phyloP scores from a whole-genome alignment of 2,329 filamentous ascomycete genomes.

The Claviceps sp. region DNA sequence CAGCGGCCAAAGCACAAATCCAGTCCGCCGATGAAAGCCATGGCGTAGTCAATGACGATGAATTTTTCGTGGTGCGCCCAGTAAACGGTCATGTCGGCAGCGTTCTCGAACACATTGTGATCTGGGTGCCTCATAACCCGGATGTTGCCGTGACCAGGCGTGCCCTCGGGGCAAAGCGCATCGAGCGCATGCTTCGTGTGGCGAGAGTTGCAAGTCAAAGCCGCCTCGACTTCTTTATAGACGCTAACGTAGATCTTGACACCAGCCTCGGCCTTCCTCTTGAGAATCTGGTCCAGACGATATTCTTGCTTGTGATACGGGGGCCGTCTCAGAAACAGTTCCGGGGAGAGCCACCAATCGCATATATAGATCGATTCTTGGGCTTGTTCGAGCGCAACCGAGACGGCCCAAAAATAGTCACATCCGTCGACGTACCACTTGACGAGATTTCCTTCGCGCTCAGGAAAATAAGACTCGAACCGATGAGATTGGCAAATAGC shows the following conservation, averaged over 20 bases:
- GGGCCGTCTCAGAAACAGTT: conserved; percentile 74
- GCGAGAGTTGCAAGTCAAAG: conserved; percentile 78
- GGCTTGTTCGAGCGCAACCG: conserved; percentile 75
- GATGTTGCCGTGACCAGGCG: conserved; percentile 78
- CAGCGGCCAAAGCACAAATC: conserved; percentile 94
- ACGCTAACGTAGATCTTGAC: conserved; percentile 92
- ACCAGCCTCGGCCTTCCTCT: conserved; percentile 77
- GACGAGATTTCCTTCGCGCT: conserved; percentile 69
- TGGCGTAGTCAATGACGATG: conserved; percentile 79
- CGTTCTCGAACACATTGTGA: conserved; percentile 89
- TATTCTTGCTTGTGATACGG: conserved; percentile 74
- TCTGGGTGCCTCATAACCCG: conserved; percentile 81
- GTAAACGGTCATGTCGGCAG: conserved; percentile 91
- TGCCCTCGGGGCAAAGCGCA: conserved; percentile 66
- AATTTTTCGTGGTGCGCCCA: conserved; percentile 99
- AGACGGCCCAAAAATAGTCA: conserved; percentile 93
- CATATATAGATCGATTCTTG: conserved; percentile 90
- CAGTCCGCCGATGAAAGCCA: conserved; percentile 87
- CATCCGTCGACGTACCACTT: conserved; percentile 98
- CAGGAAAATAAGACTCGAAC: conserved; percentile 83
- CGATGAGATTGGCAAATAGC: conserved; percentile 61
- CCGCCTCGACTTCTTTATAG: conserved; percentile 75
- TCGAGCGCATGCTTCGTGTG: conserved; percentile 85
- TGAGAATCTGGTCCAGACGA: conserved; percentile 75
- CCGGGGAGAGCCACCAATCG: conserved; percentile 94